Evolutionary conservation across 1,284 basidiomycete genomes (phyloP).

Genomic region (Pascua guehoae): DNA sequence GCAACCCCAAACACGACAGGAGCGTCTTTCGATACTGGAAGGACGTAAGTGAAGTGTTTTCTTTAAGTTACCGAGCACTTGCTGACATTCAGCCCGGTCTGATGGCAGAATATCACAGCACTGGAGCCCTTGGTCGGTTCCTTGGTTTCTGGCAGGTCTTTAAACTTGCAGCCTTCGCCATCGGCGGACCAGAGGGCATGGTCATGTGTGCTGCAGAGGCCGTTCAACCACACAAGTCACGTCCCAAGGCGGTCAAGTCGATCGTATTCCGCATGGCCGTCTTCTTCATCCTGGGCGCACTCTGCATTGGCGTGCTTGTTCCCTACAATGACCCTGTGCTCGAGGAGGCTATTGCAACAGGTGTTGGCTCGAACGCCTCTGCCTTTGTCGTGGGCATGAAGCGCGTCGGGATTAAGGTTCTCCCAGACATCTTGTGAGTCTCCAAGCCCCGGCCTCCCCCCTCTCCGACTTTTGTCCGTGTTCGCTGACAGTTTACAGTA

Average conservation of each 20-base stretch:
- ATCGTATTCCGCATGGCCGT: constrained; percentile 71
- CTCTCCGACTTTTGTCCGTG: no score
- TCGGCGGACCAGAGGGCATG: constrained; percentile 34
- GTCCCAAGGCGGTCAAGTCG: constrained; percentile 68
- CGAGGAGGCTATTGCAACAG: background rate
- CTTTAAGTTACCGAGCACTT: no score
- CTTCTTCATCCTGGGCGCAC: constrained; percentile 32
- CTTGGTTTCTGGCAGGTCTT: constrained; percentile 28
- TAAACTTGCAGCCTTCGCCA: constrained; percentile 31
- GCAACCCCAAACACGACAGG: constrained; percentile 28
- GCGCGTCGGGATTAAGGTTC: constrained; percentile 17
- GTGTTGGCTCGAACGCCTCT: constrained; percentile 20
- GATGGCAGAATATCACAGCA: constrained; percentile 13
- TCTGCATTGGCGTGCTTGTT: constrained; percentile 5
- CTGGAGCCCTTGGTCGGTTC: constrained; percentile 20
- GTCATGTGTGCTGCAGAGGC: constrained; percentile 32
- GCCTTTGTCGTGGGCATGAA: constrained; percentile 25
- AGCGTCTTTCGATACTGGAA: constrained; percentile 34
- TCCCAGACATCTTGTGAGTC: constrained; percentile 32
- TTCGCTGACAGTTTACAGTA: constrained; percentile 60
- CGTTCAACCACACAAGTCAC: constrained; percentile 57
- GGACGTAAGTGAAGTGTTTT: constrained; percentile 18
- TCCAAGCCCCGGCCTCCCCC: constrained; percentile 49
- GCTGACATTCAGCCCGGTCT: constrained; percentile 18
- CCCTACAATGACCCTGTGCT: constrained; percentile 7